Evolutionary conservation across 345 rosid genomes (phyloP), one percentile per base, ranked within the genome.

Genomic region (Barbarea vulgaris): DNA sequence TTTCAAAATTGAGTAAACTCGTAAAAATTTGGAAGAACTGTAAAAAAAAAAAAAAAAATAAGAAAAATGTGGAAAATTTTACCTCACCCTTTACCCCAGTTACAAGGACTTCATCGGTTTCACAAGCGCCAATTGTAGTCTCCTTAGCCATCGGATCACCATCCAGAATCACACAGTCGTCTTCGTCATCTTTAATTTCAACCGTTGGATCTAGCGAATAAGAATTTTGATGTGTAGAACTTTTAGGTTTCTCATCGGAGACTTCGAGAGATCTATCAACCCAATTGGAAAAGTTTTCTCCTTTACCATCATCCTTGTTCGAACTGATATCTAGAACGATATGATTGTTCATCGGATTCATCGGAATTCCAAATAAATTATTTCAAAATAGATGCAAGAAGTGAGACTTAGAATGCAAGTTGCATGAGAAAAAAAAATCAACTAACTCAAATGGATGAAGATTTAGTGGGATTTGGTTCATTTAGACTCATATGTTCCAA

Each of bases 81-180:
- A 73, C 77, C 77, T 73, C 64, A 28, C 64, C 71, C 71, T 64
- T 73, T 54, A 64, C 27, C 6, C 71, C 71, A 7, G 46, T 13
- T 6, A 74, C 78, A 53, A 73, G 48, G 2, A 74, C 64, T 14
- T 54, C 72, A 12, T 56, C 58, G 3, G 55, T 19, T 50, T 10
- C 67, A 15, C 28, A 22, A 25, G 51, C 21, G 2, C 70, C 60
- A 70, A 14, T 1, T 0, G 5, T 6, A 46, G 44, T 4, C 27
- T 54, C 61, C 33, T 52, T 53, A 2, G 37, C 51, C 7, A 55
- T 41, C 7, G 80, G 80, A 46, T 77, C 80, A 44, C 44, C 5
- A 19, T 70, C 80, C 42, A 77, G 27, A 14, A 77, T 64, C 41
- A 63, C 67, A 64, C 80, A 77, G 34, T 77, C 80, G 1, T 70